Evolutionary conservation across 495 filamentous ascomycete species (phyloP), one percentile per base, ranked within the genome.

Genomic region (Podospora bellae-mahoneyi): DNA sequence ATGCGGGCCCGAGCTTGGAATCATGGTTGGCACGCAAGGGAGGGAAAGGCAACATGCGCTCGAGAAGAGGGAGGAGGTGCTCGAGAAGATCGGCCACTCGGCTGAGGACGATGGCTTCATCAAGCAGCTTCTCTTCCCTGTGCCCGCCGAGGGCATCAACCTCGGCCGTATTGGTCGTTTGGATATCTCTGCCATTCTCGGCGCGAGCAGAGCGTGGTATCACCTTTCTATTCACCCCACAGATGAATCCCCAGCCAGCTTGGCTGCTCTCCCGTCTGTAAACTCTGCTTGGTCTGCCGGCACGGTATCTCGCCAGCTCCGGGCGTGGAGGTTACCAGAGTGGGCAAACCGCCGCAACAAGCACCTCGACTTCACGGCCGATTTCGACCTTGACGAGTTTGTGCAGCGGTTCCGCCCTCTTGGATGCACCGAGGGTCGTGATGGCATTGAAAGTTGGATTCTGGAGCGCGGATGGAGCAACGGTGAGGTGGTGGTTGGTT

Each of bases 391-490:
- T 18, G 92, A 97, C 55, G 95, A 99, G 75, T 99, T 99, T 74
- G 85, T 86, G 30, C 85, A 84, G 72, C 87, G 96, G 26, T 99
- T 97, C 75, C 80, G 87, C 27, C 84, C 87, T 13, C 84, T 99
- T 9, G 95, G 95, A 19, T 99, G 95, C 76, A 84, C 89, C 68
- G 93, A 96, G 73, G 95, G 96, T 61, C 85, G 88, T 57, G 95
- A 99, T 72, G 96, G 96, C 61, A 92, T 97, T 61, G 92, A 98
- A 71, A 96, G 87, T 76, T 99, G 95, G 95, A 85, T 97, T 62
- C 84, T 97, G 57, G 93, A 98, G 78, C 88, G 95, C 57, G 96
- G 95, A 2, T 99, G 95, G 95, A 97, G 92, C 78, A 98, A 99
- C 73, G 95, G 95, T 30, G 96, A 98, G 75, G 94, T 97, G 2